Percentiles rank a stretch among this genome's conserved stretches.
These are phyloP conservation scores for Flaveria brownii DNA, from an alignment of 129 eudicot genomes.

Conservation along the genomic window DNA sequence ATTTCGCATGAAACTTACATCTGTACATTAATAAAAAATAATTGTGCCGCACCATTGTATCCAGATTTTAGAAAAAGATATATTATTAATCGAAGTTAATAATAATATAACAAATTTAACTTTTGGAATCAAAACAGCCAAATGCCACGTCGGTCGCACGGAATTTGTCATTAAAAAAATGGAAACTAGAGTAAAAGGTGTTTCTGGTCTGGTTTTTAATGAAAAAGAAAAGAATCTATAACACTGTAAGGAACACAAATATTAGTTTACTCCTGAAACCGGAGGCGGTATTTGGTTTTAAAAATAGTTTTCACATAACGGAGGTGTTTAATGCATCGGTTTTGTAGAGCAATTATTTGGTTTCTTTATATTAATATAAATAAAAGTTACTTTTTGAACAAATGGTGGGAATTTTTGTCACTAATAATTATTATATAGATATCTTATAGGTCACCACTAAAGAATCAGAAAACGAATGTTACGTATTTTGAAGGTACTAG, in stretches of 20 bases:
- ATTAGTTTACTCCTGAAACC: background rate
- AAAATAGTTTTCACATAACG: background rate
- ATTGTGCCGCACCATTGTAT: no score
- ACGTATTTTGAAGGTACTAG: background rate
- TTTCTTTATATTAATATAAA: background rate
- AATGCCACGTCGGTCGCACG: no score
- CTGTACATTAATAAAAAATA: no score
- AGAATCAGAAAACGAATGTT: background rate
- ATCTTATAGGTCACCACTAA: background rate
- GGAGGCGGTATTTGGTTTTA: slow-evolving; percentile 21
- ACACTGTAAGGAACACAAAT: background rate
- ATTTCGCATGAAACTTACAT: no score
- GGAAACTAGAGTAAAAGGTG: no score
- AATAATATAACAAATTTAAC: no score
- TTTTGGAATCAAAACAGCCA: no score
- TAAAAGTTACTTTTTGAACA: background rate
- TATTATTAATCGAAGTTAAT: no score
- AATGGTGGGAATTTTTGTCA: background rate
- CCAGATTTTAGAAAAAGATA: no score
- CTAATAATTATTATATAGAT: background rate
- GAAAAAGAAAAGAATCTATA: no score
- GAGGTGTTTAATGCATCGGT: background rate
- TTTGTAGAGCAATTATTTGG: background rate
- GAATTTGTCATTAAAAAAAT: no score
- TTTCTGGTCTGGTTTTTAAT: no score